Conservation (phyloP, 805 yeast species). For the Myxozyma geophila region DNA sequence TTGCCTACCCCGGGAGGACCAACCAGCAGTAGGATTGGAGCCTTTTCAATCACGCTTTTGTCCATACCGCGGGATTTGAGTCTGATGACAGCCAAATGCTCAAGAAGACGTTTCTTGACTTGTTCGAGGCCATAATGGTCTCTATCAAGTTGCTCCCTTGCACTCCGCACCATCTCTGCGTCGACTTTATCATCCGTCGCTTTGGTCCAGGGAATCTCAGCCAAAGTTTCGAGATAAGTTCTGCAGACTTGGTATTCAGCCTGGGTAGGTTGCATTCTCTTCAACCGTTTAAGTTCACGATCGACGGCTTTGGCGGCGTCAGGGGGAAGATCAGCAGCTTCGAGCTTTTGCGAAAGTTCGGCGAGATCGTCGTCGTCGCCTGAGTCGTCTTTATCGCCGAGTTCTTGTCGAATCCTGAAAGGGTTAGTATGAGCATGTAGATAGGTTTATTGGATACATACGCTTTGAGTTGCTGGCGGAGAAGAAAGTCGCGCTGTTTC, state of each 20-base stretch:
- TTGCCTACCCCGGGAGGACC: constrained; percentile 97
- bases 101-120: constrained; percentile 75
- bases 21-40: constrained; percentile 79
- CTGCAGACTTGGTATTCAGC: constrained; percentile 52
- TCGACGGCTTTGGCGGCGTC: constrained; percentile 45
- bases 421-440: neutral
- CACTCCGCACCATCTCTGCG: constrained; percentile 52
- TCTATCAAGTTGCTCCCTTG: constrained; percentile 63
- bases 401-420: constrained; percentile 37
- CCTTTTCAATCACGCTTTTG: constrained; percentile 39
- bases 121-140: constrained; percentile 79
- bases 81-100: constrained; percentile 78
- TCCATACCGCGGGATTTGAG: constrained; percentile 47
- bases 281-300: constrained; percentile 47
- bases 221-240: constrained; percentile 48
- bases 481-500: constrained; percentile 41
- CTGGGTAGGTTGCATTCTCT: constrained; percentile 49
- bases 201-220: constrained; percentile 49
- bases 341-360: constrained; percentile 42
- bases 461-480: constrained; percentile 38
- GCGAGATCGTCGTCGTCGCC: constrained; percentile 47
- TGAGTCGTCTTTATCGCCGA: constrained; percentile 39
- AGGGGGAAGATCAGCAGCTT: constrained; percentile 20
- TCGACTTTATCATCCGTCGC: constrained; percentile 40
- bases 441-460: neutral